Evolutionary conservation across 306 rosid genomes (phyloP), one percentile per base, ranked within the genome.

Genomic region (Citrullus mucosospermus): DNA sequence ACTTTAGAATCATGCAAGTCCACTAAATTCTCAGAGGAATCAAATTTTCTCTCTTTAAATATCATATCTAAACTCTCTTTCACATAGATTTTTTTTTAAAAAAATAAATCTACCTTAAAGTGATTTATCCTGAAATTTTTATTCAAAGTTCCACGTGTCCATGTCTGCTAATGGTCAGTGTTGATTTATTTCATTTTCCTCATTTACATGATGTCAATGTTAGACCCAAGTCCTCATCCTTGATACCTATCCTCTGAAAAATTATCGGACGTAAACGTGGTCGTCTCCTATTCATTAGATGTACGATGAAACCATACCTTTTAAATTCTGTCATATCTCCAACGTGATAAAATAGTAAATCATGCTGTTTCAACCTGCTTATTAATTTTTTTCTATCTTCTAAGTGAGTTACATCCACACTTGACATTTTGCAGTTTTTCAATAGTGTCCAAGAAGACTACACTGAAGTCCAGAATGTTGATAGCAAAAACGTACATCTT

Each of bases 401-500:
- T 67, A 66, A 71, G 58, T 71, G 12, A 72, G 77, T 48, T 72
- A 72, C 44, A 72, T 72, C 60, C 60, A 48, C 60, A 72, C 58
- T 72, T 72, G 77, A 30, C 77, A 48, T 53, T 53, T 34, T 74
- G 62, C 62, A 74, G 78, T 5, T 53, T 34, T 77, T 76, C 67
- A 38, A 34, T 54, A 65, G 66, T 7, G 59, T 69, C 56, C 80
- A 77, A 77, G 80, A 79, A 78, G 80, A 62, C 83, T 60, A 50
- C 68, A 77, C 66, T 34, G 60, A 79, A 34, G 86, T 83, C 65
- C 84, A 65, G 58, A 34, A 51, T 32, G 85, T 83, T 81, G 86
- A 88, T 69, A 36, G 82, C 34, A 91, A 90, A 62, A 93, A 90
- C 74, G 93, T 93, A 82, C 83, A 87, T 58, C 85, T 88, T 78